Conservation (phyloP, 805 yeast species). For the Schwanniomyces yamadae region DNA sequence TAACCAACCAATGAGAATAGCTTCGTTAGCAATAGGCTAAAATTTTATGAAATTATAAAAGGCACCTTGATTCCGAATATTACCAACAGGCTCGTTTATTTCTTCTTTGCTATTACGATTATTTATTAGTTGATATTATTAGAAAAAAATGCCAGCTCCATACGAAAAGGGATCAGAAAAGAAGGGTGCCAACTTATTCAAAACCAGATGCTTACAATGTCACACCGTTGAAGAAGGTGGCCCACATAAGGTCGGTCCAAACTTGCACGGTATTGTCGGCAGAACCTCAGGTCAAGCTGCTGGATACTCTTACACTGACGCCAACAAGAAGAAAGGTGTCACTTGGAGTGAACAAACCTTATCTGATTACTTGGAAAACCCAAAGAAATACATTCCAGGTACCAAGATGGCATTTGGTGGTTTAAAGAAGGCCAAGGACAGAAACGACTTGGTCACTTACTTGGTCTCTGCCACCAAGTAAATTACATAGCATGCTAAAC, state of each 20-base stretch:
- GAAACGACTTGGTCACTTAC: slow-evolving; percentile 94
- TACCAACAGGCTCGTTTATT: neutral
- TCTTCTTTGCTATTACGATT: slow-evolving; percentile 1
- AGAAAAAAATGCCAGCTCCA: slow-evolving; percentile 41
- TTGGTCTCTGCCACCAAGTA: slow-evolving; percentile 49
- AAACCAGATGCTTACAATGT: slow-evolving; percentile 98
- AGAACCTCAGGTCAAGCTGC: slow-evolving; percentile 89
- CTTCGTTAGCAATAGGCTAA: slow-evolving; percentile 8
- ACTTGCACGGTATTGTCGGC: slow-evolving; percentile 91
- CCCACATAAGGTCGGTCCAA: slow-evolving; percentile 98
- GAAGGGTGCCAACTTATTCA: slow-evolving; percentile 97
- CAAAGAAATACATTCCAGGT: slow-evolving; percentile 99
- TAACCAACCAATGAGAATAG: slow-evolving; percentile 7
- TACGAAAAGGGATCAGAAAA: slow-evolving; percentile 46
- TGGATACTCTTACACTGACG: slow-evolving; percentile 96
- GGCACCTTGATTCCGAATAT: slow-evolving; percentile 3
- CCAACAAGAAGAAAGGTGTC: slow-evolving; percentile 95
- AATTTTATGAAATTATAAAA: slow-evolving; percentile 4
- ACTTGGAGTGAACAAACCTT: slow-evolving; percentile 83
- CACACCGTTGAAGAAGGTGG: slow-evolving; percentile 97
- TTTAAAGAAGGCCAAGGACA: slow-evolving; percentile 97
- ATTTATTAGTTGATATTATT: slow-evolving; percentile 4
- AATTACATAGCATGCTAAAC: too few species aligned
- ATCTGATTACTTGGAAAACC: slow-evolving; percentile 96
- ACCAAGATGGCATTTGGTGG: slow-evolving; percentile 99